phyloP scores from a whole-genome alignment of 345 rosid genomes.

The Rhodamnia argentea region DNA sequence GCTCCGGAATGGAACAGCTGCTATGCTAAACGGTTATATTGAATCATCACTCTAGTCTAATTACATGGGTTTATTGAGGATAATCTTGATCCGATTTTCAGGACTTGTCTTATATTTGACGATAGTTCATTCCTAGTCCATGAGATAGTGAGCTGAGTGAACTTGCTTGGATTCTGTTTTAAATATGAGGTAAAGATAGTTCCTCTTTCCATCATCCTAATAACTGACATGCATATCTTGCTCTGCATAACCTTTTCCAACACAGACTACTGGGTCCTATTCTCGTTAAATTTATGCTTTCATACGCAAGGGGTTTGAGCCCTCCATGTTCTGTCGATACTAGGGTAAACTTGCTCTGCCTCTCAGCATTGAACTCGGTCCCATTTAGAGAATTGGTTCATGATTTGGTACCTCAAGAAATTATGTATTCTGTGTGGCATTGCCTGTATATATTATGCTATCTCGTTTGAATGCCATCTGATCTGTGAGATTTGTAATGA shows the following conservation, averaged over 20 bases:
- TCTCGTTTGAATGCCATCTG: not conserved
- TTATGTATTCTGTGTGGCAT: not conserved
- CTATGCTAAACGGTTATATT: not conserved
- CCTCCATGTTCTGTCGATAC: not conserved
- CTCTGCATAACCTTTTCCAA: not conserved
- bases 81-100: not conserved
- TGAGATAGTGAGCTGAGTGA: not conserved
- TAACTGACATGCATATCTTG: not conserved
- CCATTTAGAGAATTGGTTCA: not conserved
- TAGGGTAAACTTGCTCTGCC: not conserved
- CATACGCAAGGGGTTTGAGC: not conserved
- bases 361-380: not conserved
- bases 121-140: not conserved
- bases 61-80: not conserved
- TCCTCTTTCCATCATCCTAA: not conserved
- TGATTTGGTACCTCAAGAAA: not conserved
- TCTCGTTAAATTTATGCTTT: not conserved
- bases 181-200: not conserved
- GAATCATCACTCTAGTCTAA: not conserved
- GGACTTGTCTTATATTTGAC: not conserved
- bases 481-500: conserved; percentile 8
- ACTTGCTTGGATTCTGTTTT: not conserved
- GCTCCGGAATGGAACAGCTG: not conserved
- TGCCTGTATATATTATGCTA: not conserved
- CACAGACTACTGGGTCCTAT: not conserved